phyloP scores from a whole-genome alignment of 352 stramenopile species.

The Phytophthora hibernalis region DNA sequence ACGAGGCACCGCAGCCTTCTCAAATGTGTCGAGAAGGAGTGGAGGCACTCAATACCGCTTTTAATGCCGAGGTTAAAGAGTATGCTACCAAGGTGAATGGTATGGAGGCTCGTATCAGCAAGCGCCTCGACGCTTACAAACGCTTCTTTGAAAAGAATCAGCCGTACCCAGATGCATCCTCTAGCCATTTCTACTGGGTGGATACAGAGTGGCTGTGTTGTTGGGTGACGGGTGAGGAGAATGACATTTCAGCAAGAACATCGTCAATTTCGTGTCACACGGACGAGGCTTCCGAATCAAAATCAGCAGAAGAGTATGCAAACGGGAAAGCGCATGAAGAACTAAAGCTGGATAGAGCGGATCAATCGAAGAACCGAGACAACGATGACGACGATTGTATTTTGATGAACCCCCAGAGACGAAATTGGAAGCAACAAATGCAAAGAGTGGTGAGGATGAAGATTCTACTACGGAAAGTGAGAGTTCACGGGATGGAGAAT shows the following conservation, averaged over 20 bases:
- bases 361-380: slow-evolving; percentile 18
- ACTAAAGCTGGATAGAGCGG: slow-evolving; percentile 4
- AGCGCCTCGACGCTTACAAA: slow-evolving; percentile 63
- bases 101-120: slow-evolving; percentile 60
- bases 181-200: slow-evolving; percentile 71
- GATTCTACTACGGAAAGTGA: slow-evolving; percentile 30
- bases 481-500: slow-evolving; percentile 14
- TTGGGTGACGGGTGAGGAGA: slow-evolving; percentile 74
- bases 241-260: slow-evolving; percentile 15
- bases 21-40: slow-evolving; percentile 54
- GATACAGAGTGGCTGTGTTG: slow-evolving; percentile 64
- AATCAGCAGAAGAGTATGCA: slow-evolving; percentile 4
- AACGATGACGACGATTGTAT: slow-evolving; percentile 28
- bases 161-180: slow-evolving; percentile 46
- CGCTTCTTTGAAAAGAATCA: slow-evolving; percentile 65
- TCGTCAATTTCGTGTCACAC: slow-evolving; percentile 17
- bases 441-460: slow-evolving; percentile 12
- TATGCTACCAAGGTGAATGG: slow-evolving; percentile 52
- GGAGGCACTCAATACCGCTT: slow-evolving; percentile 56
- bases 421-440: slow-evolving; percentile 8
- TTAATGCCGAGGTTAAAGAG: slow-evolving; percentile 54
- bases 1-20: slow-evolving; percentile 31
- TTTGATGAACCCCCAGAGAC: slow-evolving; percentile 19
- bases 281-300: slow-evolving; percentile 13
- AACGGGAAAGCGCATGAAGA: slow-evolving; percentile 10